These are phyloP conservation scores for Platanthera guangdongensis DNA, from an alignment of 106 monocot genomes.

Conservation along the genomic window DNA sequence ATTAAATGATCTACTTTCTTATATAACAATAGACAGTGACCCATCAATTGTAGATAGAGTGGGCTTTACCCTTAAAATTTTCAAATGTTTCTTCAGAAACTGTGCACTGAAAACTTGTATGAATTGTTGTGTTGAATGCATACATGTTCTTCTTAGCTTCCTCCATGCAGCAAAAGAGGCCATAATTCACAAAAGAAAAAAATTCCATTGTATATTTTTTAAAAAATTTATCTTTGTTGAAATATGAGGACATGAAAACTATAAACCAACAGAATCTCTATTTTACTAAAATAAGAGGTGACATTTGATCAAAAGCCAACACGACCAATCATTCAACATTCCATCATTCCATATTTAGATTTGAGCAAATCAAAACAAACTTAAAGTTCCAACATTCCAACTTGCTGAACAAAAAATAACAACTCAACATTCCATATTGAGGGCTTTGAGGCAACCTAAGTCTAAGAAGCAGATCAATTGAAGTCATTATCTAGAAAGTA, in stretches of 20 bases:
- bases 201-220: not conserved
- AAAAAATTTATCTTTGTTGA: not conserved
- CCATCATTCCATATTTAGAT: too few relatives aligned
- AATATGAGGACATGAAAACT: not conserved
- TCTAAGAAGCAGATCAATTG: too few relatives aligned
- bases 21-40: not conserved
- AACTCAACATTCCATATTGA: too few relatives aligned
- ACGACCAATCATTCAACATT: not conserved
- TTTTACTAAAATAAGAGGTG: not conserved
- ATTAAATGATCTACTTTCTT: not conserved
- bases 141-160: constrained; percentile 99
- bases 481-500: too few relatives aligned
- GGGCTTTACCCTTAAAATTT: constrained; percentile 73
- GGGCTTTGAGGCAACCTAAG: too few relatives aligned
- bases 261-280: not conserved
- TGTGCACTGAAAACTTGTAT: constrained; percentile 91
- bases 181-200: not conserved
- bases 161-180: constrained; percentile 55
- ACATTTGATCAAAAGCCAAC: not conserved
- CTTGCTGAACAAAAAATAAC: too few relatives aligned
- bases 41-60: not conserved
- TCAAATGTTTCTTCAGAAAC: constrained; percentile 92
- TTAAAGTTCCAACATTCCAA: too few relatives aligned
- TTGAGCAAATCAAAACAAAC: too few relatives aligned
- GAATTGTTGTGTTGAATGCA: constrained; percentile 94